Evolutionary conservation across 768 basidiomycete species (phyloP), one percentile per base, ranked within the genome.

Genomic region (Collybiopsis confluens): DNA sequence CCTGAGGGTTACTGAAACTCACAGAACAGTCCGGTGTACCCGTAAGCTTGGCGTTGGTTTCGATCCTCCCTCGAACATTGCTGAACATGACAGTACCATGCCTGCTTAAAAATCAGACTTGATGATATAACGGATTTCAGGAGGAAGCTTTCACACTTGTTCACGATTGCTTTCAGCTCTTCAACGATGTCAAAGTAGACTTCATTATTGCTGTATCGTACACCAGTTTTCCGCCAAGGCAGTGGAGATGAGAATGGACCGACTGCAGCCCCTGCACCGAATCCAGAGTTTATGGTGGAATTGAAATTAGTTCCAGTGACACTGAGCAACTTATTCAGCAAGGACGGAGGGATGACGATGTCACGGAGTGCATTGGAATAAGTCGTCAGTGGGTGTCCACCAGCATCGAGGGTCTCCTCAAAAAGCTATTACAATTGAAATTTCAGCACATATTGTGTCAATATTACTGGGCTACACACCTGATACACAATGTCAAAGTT

Each of bases 401-500:
- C 89, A 8, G 92, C 85, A 65, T 96, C 94, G 23, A 98, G 72
- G 16, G 91, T 94, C 70, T 98, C 95, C 70, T 96, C 95, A 26
- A 98, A 78, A n/a, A 98, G 81, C 90, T 95, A n/a, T 40, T 21
- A 59, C 54, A 54, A 54, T 33, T 53, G 50, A 38, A 58, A 53
- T 53, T 35, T 42, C n/a, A 1, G 47, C 18, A 15, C 20, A 18
- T 4, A 27, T 33, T 52, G 23, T 4, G n/a, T 41, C 4, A 51
- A 45, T 54, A 51, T 41, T 58, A 53, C 51, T 30, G 38, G 16
- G 2, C 45, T 26, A 16, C 24, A 13, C n/a, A 90, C 92, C 76
- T 96, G 94, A 64, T 96, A 96, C 5, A 97, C 93, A 24, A 92
- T 82, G 62, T 98, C 95, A 67, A 97, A 96, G 67, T 96, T 91